phyloP scores from a whole-genome alignment of 345 rosid genomes.

The Linum usitatissimum region DNA sequence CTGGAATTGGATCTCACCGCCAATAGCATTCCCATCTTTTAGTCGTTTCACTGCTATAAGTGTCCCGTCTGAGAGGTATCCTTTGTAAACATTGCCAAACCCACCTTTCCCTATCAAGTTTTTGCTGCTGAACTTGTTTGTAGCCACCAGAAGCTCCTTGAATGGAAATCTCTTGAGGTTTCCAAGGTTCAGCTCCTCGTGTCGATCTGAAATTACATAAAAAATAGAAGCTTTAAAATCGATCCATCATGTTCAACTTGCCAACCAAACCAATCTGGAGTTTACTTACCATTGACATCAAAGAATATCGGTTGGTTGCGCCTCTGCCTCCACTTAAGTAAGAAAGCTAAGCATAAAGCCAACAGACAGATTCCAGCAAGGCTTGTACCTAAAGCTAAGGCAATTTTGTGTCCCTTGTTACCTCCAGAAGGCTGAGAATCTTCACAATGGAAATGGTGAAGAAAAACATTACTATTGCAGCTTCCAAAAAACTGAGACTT shows the following conservation, averaged over 20 bases:
- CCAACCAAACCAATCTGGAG: neutral
- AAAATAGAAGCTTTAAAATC: no score
- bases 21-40: slow-evolving; percentile 52
- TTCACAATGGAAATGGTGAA: slow-evolving; percentile 10
- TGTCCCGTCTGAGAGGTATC: slow-evolving; percentile 66
- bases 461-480: neutral
- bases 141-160: slow-evolving; percentile 77
- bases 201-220: slow-evolving; percentile 39
- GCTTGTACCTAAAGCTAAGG: slow-evolving; percentile 56
- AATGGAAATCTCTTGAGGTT: slow-evolving; percentile 77
- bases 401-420: slow-evolving; percentile 46
- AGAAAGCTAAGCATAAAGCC: slow-evolving; percentile 47
- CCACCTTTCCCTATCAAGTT: slow-evolving; percentile 86
- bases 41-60: slow-evolving; percentile 77
- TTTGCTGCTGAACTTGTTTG: slow-evolving; percentile 82
- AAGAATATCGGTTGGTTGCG: slow-evolving; percentile 81
- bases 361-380: slow-evolving; percentile 56
- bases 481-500: slow-evolving; percentile 1
- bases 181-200: slow-evolving; percentile 64
- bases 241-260: neutral
- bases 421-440: slow-evolving; percentile 38
- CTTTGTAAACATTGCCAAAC: slow-evolving; percentile 87
- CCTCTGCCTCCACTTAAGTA: slow-evolving; percentile 75
- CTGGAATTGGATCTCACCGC: slow-evolving; percentile 82
- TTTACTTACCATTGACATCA: slow-evolving; percentile 61